These are phyloP conservation scores for Vaccinium macrocarpon DNA, from an alignment of 148 eudicot species.

Conservation along the genomic window DNA sequence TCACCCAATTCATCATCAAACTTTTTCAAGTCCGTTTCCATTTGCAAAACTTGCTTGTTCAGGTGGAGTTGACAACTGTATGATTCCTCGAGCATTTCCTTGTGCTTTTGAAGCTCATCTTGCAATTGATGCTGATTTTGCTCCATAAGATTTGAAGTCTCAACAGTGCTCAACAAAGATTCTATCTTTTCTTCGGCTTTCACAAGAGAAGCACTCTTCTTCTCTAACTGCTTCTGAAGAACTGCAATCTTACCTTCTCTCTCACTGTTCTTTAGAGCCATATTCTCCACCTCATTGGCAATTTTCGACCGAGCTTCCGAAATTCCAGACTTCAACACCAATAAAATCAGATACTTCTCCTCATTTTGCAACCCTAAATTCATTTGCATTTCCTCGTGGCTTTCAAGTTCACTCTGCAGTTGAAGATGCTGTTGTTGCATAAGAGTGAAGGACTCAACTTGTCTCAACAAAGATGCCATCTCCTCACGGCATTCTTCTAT, in stretches of 20 bases:
- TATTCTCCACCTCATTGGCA: slow-evolving; percentile 12
- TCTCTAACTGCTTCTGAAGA: slow-evolving; percentile 48
- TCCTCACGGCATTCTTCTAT: not conserved
- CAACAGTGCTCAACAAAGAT: not conserved
- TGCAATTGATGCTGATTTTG: slow-evolving; percentile 31
- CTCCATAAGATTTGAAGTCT: slow-evolving; percentile 22
- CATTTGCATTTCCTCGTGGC: slow-evolving; percentile 43
- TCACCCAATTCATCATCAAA: slow-evolving; percentile 44
- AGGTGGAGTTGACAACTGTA: slow-evolving; percentile 7
- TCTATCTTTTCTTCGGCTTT: slow-evolving; percentile 28
- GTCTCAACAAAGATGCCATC: slow-evolving; percentile 14
- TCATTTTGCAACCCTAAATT: slow-evolving; percentile 63
- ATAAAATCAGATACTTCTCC: slow-evolving; percentile 56
- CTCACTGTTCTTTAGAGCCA: slow-evolving; percentile 24
- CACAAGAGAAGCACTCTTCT: slow-evolving; percentile 28
- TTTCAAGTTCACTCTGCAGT: slow-evolving; percentile 38
- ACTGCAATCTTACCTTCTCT: slow-evolving; percentile 21
- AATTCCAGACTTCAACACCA: slow-evolving; percentile 46
- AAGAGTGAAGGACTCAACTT: slow-evolving; percentile 21
- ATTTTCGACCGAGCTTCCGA: slow-evolving; percentile 25
- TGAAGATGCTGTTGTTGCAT: slow-evolving; percentile 29
- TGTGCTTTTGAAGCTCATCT: slow-evolving; percentile 37
- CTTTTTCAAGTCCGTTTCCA: slow-evolving; percentile 40
- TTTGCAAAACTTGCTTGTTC: slow-evolving; percentile 31
- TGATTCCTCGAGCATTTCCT: slow-evolving; percentile 45